Conservation (phyloP, 164 flowering plant genomes). For the Magnolia sinica region DNA sequence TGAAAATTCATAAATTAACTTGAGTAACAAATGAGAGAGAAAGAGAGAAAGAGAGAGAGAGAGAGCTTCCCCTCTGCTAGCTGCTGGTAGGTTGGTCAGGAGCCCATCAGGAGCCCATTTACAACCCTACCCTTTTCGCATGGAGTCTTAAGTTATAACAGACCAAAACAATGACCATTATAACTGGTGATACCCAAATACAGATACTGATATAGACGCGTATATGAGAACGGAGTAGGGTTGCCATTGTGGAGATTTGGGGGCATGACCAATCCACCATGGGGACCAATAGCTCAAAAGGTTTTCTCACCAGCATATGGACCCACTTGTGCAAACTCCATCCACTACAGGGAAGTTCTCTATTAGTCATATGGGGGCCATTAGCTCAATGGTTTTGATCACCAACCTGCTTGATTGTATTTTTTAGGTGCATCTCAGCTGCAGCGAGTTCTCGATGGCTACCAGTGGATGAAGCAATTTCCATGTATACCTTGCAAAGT, state of each 20-base stretch:
- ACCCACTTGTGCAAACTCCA: background rate
- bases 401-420: constrained; percentile 55
- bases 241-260: background rate
- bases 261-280: background rate
- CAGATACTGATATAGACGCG: too few species aligned
- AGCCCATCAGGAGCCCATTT: too few species aligned
- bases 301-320: background rate
- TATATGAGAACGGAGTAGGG: too few species aligned
- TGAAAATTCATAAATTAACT: constrained; percentile 16
- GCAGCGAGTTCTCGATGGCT: constrained; percentile 54
- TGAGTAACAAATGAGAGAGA: background rate
- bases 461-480: constrained; percentile 49
- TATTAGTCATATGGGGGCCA: background rate
- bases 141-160: too few species aligned
- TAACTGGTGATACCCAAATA: background rate
- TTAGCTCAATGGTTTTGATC: background rate
- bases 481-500: constrained; percentile 71
- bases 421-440: constrained; percentile 81
- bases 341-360: background rate
- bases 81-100: background rate
- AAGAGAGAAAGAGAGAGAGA: background rate
- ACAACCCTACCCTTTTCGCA: background rate
- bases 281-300: background rate
- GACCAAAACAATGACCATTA: background rate
- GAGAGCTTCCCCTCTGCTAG: background rate